Conservation (phyloP, 2,329 filamentous ascomycete species). For the Tolypocladium sp. region DNA sequence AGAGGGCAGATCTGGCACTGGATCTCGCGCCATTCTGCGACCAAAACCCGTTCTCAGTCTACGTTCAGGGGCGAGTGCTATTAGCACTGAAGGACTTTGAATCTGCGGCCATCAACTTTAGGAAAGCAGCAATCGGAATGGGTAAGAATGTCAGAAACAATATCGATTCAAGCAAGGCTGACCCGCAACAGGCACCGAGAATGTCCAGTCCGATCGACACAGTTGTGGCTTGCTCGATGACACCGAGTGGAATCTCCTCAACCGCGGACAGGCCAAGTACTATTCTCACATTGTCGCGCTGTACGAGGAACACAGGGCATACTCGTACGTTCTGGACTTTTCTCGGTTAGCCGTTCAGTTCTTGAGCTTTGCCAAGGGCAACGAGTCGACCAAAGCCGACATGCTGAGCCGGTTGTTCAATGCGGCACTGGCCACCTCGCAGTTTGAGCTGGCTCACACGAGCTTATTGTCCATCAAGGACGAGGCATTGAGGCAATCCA, state of each 20-base stretch:
- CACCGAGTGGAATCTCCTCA: constrained; percentile 59
- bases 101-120: constrained; percentile 67
- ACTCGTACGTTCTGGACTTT: constrained; percentile 79
- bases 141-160: constrained; percentile 43
- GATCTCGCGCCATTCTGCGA: constrained; percentile 48
- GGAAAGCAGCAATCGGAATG: constrained; percentile 72
- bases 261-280: constrained; percentile 72
- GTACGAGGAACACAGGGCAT: constrained; percentile 69
- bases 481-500: constrained; percentile 60
- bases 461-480: constrained; percentile 68
- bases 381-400: constrained; percentile 48
- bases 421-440: constrained; percentile 67
- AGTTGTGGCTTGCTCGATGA: constrained; percentile 64
- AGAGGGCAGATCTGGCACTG: constrained; percentile 49
- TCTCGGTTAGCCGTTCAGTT: constrained; percentile 67
- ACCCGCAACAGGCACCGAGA: constrained; percentile 29
- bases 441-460: constrained; percentile 75
- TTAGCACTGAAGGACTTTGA: constrained; percentile 66
- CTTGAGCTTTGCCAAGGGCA: constrained; percentile 15
- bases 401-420: constrained; percentile 79
- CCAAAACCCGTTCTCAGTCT: constrained; percentile 57
- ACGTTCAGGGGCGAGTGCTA: constrained; percentile 75
- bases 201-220: constrained; percentile 39
- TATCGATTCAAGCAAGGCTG: not conserved
- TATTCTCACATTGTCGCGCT: constrained; percentile 78